A percentile compares a stretch with the other conserved stretches of the same genome.
phyloP scores from a whole-genome alignment of 768 basidiomycete genomes.

The Sutorius australiensis region DNA sequence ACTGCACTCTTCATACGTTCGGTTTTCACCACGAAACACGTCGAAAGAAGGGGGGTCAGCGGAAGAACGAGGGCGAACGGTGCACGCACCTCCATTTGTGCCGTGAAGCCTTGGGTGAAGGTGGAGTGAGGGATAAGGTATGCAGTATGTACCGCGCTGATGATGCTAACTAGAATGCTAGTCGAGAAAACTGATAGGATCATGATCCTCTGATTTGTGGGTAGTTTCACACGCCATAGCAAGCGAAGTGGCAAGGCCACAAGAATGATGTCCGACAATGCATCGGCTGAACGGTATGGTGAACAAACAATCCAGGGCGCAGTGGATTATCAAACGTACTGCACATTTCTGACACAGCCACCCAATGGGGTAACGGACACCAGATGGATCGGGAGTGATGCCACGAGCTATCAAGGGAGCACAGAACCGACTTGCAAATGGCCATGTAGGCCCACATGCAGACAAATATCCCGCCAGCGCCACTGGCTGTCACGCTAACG shows the following conservation, averaged over 20 bases:
- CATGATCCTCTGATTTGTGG: slow-evolving; percentile 39
- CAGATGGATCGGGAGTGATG: slow-evolving; percentile 34
- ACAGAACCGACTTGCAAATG: slow-evolving; percentile 34
- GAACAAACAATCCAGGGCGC: not conserved
- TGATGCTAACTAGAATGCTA: slow-evolving; percentile 46
- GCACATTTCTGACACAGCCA: slow-evolving; percentile 50
- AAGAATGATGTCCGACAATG: slow-evolving; percentile 44
- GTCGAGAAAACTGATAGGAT: slow-evolving; percentile 48
- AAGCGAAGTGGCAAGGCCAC: slow-evolving; percentile 44
- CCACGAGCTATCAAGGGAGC: slow-evolving; percentile 39
- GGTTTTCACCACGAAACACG: not conserved
- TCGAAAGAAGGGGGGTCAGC: not conserved
- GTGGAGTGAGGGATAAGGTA: slow-evolving; percentile 34
- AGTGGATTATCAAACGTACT: slow-evolving; percentile 38
- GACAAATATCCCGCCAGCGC: slow-evolving; percentile 6
- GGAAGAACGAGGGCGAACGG: too few species aligned
- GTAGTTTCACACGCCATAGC: slow-evolving; percentile 41
- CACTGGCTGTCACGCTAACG: not conserved
- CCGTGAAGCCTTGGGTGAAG: slow-evolving; percentile 23
- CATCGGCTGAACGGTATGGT: slow-evolving; percentile 37
- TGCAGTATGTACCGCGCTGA: slow-evolving; percentile 40
- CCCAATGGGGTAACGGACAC: slow-evolving; percentile 42
- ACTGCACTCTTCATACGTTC: slow-evolving; percentile 28
- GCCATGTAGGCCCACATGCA: slow-evolving; percentile 21
- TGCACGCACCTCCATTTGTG: slow-evolving; percentile 41